These are phyloP conservation scores for Patellifolia procumbens DNA, from an alignment of 179 eudicot species.

Conservation along the genomic window DNA sequence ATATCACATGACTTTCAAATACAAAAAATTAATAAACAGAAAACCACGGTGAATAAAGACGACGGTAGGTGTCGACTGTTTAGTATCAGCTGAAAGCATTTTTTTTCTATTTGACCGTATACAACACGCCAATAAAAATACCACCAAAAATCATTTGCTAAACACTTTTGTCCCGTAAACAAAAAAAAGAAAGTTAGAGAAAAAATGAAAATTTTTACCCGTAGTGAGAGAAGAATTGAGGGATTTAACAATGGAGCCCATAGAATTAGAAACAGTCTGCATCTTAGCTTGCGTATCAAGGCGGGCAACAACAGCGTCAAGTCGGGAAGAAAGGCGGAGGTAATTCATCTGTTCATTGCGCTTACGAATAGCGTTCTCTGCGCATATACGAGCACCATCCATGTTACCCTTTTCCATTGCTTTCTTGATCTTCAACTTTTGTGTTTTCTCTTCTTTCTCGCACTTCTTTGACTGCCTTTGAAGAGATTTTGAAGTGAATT, in stretches of 20 bases:
- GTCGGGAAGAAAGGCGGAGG: conserved; percentile 45
- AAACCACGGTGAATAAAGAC: no score
- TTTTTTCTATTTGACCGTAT: no score
- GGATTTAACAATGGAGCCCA: conserved; percentile 64
- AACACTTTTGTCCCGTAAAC: no score
- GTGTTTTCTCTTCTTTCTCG: conserved; percentile 45
- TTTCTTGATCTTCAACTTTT: conserved; percentile 45
- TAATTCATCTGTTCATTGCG: conserved; percentile 47
- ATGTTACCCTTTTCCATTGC: conserved; percentile 52
- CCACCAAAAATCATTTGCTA: no score
- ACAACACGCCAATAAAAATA: no score
- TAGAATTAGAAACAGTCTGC: conserved; percentile 57
- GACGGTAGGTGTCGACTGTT: no score
- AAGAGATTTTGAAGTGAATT: conserved; percentile 60
- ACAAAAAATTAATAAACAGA: no score
- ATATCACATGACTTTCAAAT: no score
- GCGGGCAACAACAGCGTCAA: conserved; percentile 42
- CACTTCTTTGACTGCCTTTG: conserved; percentile 54
- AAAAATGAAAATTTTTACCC: conserved; percentile 17
- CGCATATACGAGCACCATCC: conserved; percentile 50
- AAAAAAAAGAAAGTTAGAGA: background rate
- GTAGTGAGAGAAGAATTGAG: conserved; percentile 58
- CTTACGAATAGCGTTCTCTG: conserved; percentile 45
- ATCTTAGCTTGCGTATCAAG: conserved; percentile 50
- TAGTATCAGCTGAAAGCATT: no score